Evolutionary conservation across 768 basidiomycete species (phyloP), one percentile per base, ranked within the genome.

Genomic region (Xanthoconium stramineum): DNA sequence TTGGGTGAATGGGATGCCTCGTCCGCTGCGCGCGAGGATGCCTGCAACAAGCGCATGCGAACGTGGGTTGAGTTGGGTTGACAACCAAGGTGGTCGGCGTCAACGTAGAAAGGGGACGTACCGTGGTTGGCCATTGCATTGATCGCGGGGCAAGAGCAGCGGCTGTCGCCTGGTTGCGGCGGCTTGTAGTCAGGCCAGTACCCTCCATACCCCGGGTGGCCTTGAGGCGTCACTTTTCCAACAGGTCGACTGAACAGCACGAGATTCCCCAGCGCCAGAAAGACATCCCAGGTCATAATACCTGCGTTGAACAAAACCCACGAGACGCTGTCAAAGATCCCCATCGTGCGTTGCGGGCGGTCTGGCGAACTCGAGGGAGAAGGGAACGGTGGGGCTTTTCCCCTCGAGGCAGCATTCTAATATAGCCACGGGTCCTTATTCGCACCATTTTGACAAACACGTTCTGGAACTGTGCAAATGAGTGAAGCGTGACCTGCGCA

Each of bases 111-210:
- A n/a, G 19, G 15, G 17, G 42, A 60, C 62, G n/a, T 39, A 90
- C 90, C 91, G 57, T 92, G 90, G 66, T 92, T 92, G 8, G 90
- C 88, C 81, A 93, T 75, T 0, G 88, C 85, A 61, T 93, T 92
- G 56, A 92, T 67, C 13, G 81, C 88, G 1, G 89, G 89, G 60
- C 89, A 91, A 1, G 84, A 81, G 58, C 82, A 81, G 3, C 90
- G 76, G 62, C 88, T 89, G 61, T 91, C 89, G 1, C 80, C 82
- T 10, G 83, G 77, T 54, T 69, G 70, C 11, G 87, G 79, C 3
- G 84, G 69, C 1, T 76, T 70, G 63, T 78, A 90, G 63, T 85
- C 82, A 0, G 89, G 88, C 89, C 89, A 91, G 49, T 78, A 67
- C 0, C 88, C 87, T n/a, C 76, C 80, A 47, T 72, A 78, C 0